Evolutionary conservation across 2,329 filamentous ascomycete species (phyloP).

Genomic region (Ophiostoma populinum): DNA sequence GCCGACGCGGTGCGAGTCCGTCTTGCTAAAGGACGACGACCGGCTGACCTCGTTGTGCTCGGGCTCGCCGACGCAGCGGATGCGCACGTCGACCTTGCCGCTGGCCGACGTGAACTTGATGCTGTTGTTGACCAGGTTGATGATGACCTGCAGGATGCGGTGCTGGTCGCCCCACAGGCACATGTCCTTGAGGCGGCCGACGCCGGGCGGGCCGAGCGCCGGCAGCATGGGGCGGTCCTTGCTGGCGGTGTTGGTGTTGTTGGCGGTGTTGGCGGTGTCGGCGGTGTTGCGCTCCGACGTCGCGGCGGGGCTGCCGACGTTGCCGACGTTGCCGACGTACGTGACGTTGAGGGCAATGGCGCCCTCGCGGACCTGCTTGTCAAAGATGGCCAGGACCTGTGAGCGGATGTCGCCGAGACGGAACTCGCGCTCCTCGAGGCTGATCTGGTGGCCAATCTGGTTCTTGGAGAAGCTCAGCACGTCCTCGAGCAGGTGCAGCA

Average conservation of each 20-base stretch:
- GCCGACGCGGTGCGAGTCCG: slow-evolving; percentile 23
- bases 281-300: slow-evolving; percentile 7
- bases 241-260: background rate
- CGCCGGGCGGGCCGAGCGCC: slow-evolving; percentile 45
- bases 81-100: slow-evolving; percentile 58
- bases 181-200: slow-evolving; percentile 64
- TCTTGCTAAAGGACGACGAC: slow-evolving; percentile 33
- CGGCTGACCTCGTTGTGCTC: slow-evolving; percentile 29
- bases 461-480: slow-evolving; percentile 89
- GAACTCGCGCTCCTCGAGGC: slow-evolving; percentile 72
- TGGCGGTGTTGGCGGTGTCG: background rate
- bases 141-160: slow-evolving; percentile 79
- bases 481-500: slow-evolving; percentile 77
- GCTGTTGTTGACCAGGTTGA: slow-evolving; percentile 82
- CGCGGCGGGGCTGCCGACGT: background rate
- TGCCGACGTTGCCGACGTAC: slow-evolving; percentile 39
- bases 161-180: slow-evolving; percentile 86
- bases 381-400: slow-evolving; percentile 73
- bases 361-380: slow-evolving; percentile 72
- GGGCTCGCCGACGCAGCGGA: slow-evolving; percentile 52
- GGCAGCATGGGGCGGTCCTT: slow-evolving; percentile 18
- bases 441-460: slow-evolving; percentile 72
- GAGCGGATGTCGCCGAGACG: slow-evolving; percentile 66
- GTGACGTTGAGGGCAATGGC: slow-evolving; percentile 55
- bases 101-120: slow-evolving; percentile 74